phyloP scores from a whole-genome alignment of 139 green algal genomes.

The Choricystis sp. region DNA sequence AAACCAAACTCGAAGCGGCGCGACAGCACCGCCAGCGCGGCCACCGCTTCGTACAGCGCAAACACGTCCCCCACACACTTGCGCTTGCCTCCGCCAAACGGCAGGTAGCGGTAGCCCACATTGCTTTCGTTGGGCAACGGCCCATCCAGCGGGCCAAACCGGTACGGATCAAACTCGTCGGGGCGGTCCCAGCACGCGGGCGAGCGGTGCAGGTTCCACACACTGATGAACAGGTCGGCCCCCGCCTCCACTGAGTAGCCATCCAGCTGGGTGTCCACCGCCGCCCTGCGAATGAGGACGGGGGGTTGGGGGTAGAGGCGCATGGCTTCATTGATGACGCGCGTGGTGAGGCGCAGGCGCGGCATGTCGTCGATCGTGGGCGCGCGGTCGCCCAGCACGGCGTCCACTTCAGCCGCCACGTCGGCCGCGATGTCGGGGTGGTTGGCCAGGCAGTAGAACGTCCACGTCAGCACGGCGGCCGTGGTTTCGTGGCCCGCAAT shows the following conservation, averaged over 20 bases:
- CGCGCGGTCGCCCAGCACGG: slow-evolving; percentile 44
- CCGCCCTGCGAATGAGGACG: slow-evolving; percentile 71
- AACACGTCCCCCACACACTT: slow-evolving; percentile 77
- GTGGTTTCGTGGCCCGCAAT: slow-evolving; percentile 95
- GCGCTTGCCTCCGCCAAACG: slow-evolving; percentile 63
- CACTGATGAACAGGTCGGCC: slow-evolving; percentile 74
- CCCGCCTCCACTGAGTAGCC: slow-evolving; percentile 27
- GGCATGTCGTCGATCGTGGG: slow-evolving; percentile 49
- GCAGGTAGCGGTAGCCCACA: slow-evolving; percentile 57
- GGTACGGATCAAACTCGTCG: slow-evolving; percentile 54
- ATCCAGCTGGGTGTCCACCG: slow-evolving; percentile 35
- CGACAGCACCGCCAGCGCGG: slow-evolving; percentile 67
- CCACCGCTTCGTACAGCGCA: slow-evolving; percentile 75
- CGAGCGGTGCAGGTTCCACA: slow-evolving; percentile 75
- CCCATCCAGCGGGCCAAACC: slow-evolving; percentile 41
- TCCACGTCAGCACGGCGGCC: slow-evolving; percentile 91
- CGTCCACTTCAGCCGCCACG: slow-evolving; percentile 46
- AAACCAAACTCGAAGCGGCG: slow-evolving; percentile 58
- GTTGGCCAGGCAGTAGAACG: slow-evolving; percentile 60
- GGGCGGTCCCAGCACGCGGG: slow-evolving; percentile 48
- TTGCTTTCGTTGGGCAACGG: slow-evolving; percentile 21
- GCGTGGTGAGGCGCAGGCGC: slow-evolving; percentile 44
- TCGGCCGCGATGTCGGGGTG: slow-evolving; percentile 37
- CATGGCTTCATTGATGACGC: slow-evolving; percentile 78
- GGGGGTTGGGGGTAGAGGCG: slow-evolving; percentile 89